Percentiles rank a stretch among this genome's conserved stretches.
Evolutionary conservation across 805 yeast species (phyloP).

Genomic region (Metschnikowia picachoensis): DNA sequence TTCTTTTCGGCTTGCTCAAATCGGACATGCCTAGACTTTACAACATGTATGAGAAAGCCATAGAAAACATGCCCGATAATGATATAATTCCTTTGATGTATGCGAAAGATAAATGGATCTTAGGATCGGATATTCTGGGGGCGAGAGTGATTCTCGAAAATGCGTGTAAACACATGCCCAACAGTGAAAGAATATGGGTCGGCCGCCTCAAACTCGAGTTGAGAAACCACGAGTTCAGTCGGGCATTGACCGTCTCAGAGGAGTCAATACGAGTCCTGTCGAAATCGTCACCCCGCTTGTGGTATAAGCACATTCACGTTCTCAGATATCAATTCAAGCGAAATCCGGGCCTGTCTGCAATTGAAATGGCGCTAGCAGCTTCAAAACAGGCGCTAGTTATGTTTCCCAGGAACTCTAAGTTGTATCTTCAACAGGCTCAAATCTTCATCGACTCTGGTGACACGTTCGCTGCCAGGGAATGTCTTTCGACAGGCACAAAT

Average conservation of each 20-base stretch:
- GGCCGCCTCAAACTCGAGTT: constrained; percentile 68
- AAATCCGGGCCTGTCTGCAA: constrained; percentile 7
- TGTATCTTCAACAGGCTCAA: constrained; percentile 64
- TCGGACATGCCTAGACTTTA: constrained; percentile 18
- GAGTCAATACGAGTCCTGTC: constrained; percentile 11
- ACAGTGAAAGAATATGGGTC: constrained; percentile 58
- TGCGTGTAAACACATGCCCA: constrained; percentile 43
- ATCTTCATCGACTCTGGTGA: constrained; percentile 31
- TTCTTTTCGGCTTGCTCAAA: constrained; percentile 35
- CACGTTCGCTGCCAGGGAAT: constrained; percentile 42
- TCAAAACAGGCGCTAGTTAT: constrained; percentile 43
- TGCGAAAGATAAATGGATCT: constrained; percentile 65
- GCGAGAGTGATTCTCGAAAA: constrained; percentile 53
- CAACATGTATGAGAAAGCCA: constrained; percentile 50
- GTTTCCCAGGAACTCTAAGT: constrained; percentile 49
- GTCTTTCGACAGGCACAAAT: constrained; percentile 47
- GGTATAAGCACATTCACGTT: constrained; percentile 58
- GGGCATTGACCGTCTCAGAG: constrained; percentile 34
- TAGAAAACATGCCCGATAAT: constrained; percentile 44
- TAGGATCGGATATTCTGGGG: constrained; percentile 41
- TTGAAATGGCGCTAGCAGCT: constrained; percentile 19
- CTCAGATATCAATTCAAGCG: constrained; percentile 37
- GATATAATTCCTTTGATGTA: constrained; percentile 61
- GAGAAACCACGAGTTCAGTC: constrained; percentile 27
- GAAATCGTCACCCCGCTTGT: constrained; percentile 43